These are phyloP conservation scores for Rhodotorula graminis DNA, from an alignment of 768 basidiomycete species.

Conservation along the genomic window DNA sequence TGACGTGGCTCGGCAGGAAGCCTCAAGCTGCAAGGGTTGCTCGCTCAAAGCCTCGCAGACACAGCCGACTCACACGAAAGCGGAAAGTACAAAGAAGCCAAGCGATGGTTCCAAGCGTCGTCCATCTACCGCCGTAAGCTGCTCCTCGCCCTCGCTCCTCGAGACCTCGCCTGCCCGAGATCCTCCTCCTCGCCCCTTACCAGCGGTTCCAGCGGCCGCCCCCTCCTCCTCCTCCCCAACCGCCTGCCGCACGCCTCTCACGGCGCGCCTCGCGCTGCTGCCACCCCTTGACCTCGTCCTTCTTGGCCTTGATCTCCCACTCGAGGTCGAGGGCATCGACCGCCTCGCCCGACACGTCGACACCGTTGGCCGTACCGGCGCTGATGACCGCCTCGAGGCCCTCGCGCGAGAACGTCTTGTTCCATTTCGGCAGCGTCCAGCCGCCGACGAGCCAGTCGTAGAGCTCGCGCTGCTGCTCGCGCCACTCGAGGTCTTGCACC, in stretches of 20 bases:
- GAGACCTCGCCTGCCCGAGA: too few species aligned
- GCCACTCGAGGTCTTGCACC: not conserved
- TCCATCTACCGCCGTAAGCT: too few species aligned
- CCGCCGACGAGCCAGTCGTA: not conserved
- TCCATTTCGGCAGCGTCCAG: not conserved
- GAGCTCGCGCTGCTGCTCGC: not conserved
- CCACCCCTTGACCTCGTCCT: not conserved
- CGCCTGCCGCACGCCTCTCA: not conserved
- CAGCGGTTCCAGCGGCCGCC: too few species aligned
- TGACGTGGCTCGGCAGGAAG: too few species aligned
- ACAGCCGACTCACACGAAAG: too few species aligned
- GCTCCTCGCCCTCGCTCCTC: too few species aligned
- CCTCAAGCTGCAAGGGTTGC: too few species aligned
- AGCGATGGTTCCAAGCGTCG: too few species aligned
- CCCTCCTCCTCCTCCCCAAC: too few species aligned
- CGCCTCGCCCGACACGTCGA: not conserved
- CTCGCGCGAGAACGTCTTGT: constrained; percentile 3
- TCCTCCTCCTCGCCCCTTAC: too few species aligned
- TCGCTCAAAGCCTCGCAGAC: too few species aligned
- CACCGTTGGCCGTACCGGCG: not conserved
- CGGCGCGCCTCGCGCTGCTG: not conserved
- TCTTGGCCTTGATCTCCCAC: not conserved
- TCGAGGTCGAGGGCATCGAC: not conserved
- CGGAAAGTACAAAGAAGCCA: too few species aligned
- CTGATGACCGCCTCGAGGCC: not conserved